A percentile compares a stretch with the other conserved stretches of the same genome.
These are phyloP conservation scores for Aspergillus candidus DNA, from an alignment of 2,329 filamentous ascomycete species.

Conservation along the genomic window DNA sequence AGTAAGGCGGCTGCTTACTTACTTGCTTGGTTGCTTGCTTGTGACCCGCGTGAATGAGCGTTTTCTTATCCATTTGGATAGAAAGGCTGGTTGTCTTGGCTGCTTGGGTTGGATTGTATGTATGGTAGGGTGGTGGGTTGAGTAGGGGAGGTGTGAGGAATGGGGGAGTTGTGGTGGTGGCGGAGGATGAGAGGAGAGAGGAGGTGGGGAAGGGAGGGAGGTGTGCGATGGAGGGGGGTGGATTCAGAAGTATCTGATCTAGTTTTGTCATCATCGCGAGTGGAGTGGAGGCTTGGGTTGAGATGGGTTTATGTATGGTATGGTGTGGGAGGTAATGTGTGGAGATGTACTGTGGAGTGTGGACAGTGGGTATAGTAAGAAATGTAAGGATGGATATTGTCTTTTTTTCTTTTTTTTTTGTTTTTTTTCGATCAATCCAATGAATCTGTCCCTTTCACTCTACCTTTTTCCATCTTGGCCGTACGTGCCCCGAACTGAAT, in stretches of 20 bases:
- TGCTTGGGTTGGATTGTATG: not conserved
- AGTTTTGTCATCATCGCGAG: conserved; percentile 37
- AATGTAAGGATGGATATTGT: not conserved
- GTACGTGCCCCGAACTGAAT: conserved; percentile 80
- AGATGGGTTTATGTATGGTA: not conserved
- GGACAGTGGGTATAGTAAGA: not conserved
- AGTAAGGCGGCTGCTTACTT: not conserved
- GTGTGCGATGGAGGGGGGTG: conserved; percentile 2
- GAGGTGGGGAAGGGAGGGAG: no score
- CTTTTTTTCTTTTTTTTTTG: not conserved
- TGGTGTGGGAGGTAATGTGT: not conserved
- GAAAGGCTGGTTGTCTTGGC: not conserved
- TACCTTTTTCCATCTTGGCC: conserved; percentile 68
- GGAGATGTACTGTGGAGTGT: not conserved
- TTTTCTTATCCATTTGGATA: not conserved
- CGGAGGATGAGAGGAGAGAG: no score
- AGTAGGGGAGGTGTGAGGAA: not conserved
- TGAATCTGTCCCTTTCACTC: conserved; percentile 62
- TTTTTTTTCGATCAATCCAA: conserved; percentile 22
- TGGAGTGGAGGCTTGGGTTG: not conserved
- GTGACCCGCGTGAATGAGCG: not conserved
- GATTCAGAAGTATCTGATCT: conserved; percentile 41
- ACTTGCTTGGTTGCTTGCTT: no score
- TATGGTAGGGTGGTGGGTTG: not conserved
- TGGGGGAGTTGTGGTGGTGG: no score